A percentile compares a stretch with the other conserved stretches of the same genome.
phyloP scores from a whole-genome alignment of 106 monocot species.

The Dendrobium huoshanense region DNA sequence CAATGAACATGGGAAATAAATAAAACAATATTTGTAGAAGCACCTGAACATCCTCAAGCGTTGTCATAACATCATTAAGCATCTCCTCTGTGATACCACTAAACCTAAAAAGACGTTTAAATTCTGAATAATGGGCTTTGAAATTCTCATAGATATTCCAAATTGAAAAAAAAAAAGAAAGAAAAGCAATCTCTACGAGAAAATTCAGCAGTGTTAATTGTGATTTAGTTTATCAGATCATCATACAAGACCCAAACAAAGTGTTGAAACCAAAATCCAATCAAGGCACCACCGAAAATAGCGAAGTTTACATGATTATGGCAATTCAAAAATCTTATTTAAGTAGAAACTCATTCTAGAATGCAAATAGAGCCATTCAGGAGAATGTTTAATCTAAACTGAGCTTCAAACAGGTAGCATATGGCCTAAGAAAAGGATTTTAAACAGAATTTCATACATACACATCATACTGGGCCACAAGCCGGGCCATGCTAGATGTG shows the following conservation, averaged over 20 bases:
- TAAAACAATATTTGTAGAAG: background rate
- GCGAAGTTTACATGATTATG: background rate
- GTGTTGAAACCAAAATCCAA: background rate
- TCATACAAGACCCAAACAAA: no score
- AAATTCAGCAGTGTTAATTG: no score
- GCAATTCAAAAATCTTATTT: background rate
- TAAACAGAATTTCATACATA: no score
- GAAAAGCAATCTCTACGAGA: no score
- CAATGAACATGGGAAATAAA: background rate
- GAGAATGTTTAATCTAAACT: no score
- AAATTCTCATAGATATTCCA: background rate
- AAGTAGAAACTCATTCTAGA: background rate
- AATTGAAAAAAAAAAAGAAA: no score
- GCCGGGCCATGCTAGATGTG: no score
- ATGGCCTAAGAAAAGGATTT: no score
- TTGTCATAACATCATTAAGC: conserved; percentile 79
- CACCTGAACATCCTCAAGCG: conserved; percentile 89
- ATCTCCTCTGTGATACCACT: conserved; percentile 96
- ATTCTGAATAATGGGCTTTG: background rate
- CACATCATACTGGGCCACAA: no score
- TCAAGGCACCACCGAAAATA: background rate
- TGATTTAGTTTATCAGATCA: no score
- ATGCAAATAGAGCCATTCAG: background rate
- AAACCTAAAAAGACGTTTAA: conserved; percentile 43
- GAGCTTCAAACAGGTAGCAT: no score